phyloP scores from a whole-genome alignment of 352 stramenopile genomes.

The Plasmopara muralis region DNA sequence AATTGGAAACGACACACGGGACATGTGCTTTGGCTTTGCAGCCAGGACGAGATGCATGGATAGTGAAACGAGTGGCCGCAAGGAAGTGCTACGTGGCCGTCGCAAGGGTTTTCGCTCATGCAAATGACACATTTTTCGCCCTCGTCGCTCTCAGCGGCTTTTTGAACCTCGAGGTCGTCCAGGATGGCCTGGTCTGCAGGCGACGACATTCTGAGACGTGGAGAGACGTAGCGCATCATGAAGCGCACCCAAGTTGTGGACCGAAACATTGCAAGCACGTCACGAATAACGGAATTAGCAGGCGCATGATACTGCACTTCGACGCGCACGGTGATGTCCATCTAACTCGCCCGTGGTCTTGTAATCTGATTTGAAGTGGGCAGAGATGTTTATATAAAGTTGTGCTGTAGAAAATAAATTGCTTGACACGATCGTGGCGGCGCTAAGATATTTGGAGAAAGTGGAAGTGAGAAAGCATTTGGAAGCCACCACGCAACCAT shows the following conservation, averaged over 20 bases:
- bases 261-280: constrained; percentile 67
- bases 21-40: constrained; percentile 86
- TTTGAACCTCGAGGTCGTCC: constrained; percentile 35
- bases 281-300: constrained; percentile 33
- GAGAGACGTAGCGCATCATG: constrained; percentile 71
- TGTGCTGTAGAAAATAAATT: neutral
- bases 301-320: constrained; percentile 68
- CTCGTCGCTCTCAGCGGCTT: constrained; percentile 22
- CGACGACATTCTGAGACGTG: constrained; percentile 58
- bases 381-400: neutral
- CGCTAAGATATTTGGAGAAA: neutral
- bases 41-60: constrained; percentile 89
- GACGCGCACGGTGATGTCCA: constrained; percentile 61
- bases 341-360: constrained; percentile 20
- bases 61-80: constrained; percentile 92
- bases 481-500: constrained; percentile 11
- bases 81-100: constrained; percentile 56
- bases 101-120: constrained; percentile 69
- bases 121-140: constrained; percentile 85
- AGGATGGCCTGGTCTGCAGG: constrained; percentile 53
- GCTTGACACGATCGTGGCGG: constrained; percentile 8
- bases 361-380: constrained; percentile 3
- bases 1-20: constrained; percentile 92
- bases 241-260: constrained; percentile 69
- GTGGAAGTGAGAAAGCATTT: constrained; percentile 22